Evolutionary conservation across 345 rosid genomes (phyloP), one percentile per base, ranked within the genome.

Genomic region (Angophora floribunda): DNA sequence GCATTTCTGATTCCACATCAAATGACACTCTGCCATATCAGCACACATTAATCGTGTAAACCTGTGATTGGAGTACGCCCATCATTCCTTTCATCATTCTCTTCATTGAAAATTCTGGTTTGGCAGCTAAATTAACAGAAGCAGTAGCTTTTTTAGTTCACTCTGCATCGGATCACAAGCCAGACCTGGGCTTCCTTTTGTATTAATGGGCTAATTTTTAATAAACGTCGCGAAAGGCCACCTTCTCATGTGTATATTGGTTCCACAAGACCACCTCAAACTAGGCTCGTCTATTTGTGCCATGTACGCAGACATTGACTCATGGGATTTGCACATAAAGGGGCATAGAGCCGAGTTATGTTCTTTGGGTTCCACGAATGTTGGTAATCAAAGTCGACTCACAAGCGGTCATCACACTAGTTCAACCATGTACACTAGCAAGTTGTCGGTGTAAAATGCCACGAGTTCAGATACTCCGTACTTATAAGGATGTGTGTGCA

Each of bases 401-500:
- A 24, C 80, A 17, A 32, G 44, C 45, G 45, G 45, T 32, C 45
- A 9, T 67, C 11, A 21, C 79, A 32, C 22, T 36, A 16, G 24
- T 16, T 67, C 79, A 4, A 67, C 79, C 22, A 32, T 16, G 41
- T 32, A 15, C 17, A 7, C 22, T 15, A 7, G 44, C 22, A 44
- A 67, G 79, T 67, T 16, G 79, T 32, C 12, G 24, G 22, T 22
- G 21, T 32, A 32, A 32, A 17, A 67, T 16, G 12, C 22, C 79
- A 32, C 10, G 45, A 8, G 19, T 32, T 32, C 22, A 1, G 21
- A 67, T 32, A 32, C 8, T 63, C 30, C 7, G 13, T 63, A 1
- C 36, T 63, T 63, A 63, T 63, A 63, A 63, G 36, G 36, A 63
- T 10, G 8, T 0, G 2, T 0, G 4, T 32, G 24, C 0, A 6